Percentiles rank a stretch among this genome's conserved stretches.
phyloP scores from a whole-genome alignment of 2,329 filamentous ascomycete species.

The Colletotrichum tabaci region DNA sequence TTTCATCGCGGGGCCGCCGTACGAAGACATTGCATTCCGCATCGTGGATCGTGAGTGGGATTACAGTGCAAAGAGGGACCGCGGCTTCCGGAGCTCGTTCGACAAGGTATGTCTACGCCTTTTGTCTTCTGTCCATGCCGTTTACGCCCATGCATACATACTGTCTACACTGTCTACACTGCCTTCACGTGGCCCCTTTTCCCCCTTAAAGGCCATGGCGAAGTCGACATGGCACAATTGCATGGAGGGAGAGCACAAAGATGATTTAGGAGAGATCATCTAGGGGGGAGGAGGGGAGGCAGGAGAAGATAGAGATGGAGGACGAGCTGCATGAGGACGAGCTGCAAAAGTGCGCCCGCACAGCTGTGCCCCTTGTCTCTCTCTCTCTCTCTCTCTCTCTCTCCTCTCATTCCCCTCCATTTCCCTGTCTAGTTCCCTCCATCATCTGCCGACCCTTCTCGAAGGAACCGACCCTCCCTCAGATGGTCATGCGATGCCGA shows the following conservation, averaged over 20 bases:
- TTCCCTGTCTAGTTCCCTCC: neutral
- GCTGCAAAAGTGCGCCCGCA: constrained; percentile 34
- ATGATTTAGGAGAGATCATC: neutral
- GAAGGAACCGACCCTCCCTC: constrained; percentile 25
- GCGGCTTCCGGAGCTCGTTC: constrained; percentile 96
- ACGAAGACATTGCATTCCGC: constrained; percentile 96
- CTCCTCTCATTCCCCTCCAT: constrained; percentile 17
- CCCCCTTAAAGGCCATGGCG: neutral
- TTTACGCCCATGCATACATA: neutral
- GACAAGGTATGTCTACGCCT: constrained; percentile 79
- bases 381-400: neutral
- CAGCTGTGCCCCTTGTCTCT: neutral
- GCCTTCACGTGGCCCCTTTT: constrained; percentile 18
- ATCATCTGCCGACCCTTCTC: constrained; percentile 1
- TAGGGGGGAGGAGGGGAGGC: neutral
- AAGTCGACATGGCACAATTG: constrained; percentile 31
- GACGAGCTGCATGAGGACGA: too few species aligned
- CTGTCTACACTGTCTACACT: neutral
- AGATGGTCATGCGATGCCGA: constrained; percentile 24
- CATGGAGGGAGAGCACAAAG: constrained; percentile 11
- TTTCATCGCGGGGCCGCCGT: constrained; percentile 95
- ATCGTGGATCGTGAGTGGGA: constrained; percentile 99
- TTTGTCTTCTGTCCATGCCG: neutral
- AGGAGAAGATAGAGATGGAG: too few species aligned
- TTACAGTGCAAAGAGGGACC: constrained; percentile 94